phyloP scores from a whole-genome alignment of 2,329 filamentous ascomycete species.

The Colletotrichum musicola region DNA sequence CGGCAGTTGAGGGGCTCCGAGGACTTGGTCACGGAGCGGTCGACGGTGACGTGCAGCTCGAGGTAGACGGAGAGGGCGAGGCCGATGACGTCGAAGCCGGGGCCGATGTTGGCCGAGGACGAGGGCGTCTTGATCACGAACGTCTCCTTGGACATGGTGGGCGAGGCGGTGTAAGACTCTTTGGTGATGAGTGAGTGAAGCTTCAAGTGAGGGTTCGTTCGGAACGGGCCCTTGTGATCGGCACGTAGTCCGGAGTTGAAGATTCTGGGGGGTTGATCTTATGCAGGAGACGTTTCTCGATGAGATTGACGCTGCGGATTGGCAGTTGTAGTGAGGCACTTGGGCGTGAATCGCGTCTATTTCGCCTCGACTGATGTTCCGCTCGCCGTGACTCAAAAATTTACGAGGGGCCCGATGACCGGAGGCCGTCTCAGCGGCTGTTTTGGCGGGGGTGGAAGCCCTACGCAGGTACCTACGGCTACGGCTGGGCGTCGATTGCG shows the following conservation, averaged over 20 bases:
- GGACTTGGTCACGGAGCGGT: conserved; percentile 66
- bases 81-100: conserved; percentile 97
- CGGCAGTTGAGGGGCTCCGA: conserved; percentile 83
- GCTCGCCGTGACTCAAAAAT: conserved; percentile 33
- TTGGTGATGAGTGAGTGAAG: conserved; percentile 4
- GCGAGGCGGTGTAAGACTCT: conserved; percentile 28
- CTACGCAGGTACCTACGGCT: neutral
- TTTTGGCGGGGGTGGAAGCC: conserved; percentile 26
- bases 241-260: too few species aligned
- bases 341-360: conserved; percentile 4
- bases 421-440: conserved; percentile 20
- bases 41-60: conserved; percentile 85
- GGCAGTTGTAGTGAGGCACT: neutral
- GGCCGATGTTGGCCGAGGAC: conserved; percentile 97
- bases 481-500: conserved; percentile 10
- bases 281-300: neutral
- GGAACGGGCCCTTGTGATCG: too few species aligned
- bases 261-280: too few species aligned
- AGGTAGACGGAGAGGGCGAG: conserved; percentile 95
- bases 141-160: conserved; percentile 60
- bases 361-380: conserved; percentile 1
- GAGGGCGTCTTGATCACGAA: conserved; percentile 86
- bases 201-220: too few species aligned
- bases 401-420: conserved; percentile 31
- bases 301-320: neutral